These are phyloP conservation scores for Epichloe coenophiala DNA, from an alignment of 2,329 filamentous ascomycete species.

Conservation along the genomic window DNA sequence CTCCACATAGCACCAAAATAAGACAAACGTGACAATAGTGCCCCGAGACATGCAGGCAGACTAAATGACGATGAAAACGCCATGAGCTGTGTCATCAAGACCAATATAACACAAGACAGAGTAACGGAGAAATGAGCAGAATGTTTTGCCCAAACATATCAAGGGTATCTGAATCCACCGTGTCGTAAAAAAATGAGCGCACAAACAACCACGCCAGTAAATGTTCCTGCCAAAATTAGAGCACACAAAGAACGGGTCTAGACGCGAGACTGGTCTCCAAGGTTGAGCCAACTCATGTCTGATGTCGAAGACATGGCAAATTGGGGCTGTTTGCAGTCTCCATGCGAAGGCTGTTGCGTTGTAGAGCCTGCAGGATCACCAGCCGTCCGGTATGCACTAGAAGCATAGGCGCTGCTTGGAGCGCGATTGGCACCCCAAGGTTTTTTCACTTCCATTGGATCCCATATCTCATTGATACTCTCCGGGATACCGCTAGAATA, in stretches of 20 bases:
- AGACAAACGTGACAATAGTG: background rate
- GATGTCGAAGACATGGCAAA: conserved; percentile 35
- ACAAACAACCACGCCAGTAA: background rate
- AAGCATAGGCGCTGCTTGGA: conserved; percentile 37
- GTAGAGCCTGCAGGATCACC: conserved; percentile 23
- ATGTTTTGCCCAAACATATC: background rate
- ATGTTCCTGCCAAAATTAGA: background rate
- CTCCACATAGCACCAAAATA: background rate
- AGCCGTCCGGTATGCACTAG: conserved; percentile 26
- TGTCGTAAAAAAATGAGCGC: background rate
- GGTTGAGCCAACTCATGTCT: conserved; percentile 73
- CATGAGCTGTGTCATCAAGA: background rate
- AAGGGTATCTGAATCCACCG: background rate
- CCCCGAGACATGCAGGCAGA: background rate
- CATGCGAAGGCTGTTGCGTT: conserved; percentile 17
- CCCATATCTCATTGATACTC: conserved; percentile 46
- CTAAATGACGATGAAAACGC: background rate
- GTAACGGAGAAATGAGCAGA: background rate
- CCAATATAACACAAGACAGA: background rate
- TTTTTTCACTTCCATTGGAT: conserved; percentile 28
- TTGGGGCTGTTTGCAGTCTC: conserved; percentile 35
- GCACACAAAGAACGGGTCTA: background rate
- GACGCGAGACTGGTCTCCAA: conserved; percentile 34
- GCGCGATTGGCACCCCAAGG: conserved; percentile 38
- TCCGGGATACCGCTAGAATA: conserved; percentile 55